phyloP scores from a whole-genome alignment of 2,329 filamentous ascomycete genomes.

The Fusarium transvaalense region DNA sequence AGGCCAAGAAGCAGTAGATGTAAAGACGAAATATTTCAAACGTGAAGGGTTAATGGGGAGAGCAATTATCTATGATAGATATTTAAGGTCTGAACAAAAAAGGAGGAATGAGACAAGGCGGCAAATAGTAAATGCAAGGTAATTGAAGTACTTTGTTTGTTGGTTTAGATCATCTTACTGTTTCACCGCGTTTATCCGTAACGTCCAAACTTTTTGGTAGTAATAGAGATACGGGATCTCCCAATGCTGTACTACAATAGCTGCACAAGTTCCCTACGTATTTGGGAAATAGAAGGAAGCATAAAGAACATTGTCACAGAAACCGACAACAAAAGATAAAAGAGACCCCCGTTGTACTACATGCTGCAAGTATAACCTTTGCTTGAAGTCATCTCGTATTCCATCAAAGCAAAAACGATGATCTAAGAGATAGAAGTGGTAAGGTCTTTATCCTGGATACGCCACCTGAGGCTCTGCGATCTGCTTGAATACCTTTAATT shows the following conservation, averaged over 20 bases:
- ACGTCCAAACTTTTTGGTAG: not conserved
- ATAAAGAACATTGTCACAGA: not conserved
- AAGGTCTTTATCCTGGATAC: not conserved
- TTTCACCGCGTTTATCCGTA: not conserved
- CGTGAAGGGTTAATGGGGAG: not conserved
- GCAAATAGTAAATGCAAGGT: not conserved
- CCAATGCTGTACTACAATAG: not conserved
- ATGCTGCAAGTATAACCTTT: not conserved
- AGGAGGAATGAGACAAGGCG: constrained; percentile 4
- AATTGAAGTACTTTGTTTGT: not conserved
- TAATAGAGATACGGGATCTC: not conserved
- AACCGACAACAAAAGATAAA: not conserved
- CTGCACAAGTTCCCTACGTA: not conserved
- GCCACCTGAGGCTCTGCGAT: not conserved
- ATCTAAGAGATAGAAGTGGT: not conserved
- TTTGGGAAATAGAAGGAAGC: not conserved
- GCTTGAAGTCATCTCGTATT: no score
- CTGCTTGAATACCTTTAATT: not conserved
- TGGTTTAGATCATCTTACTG: not conserved
- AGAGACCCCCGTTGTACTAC: not conserved
- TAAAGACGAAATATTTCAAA: constrained; percentile 21
- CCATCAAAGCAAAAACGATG: not conserved
- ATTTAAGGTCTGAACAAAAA: not conserved
- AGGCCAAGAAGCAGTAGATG: constrained; percentile 75
- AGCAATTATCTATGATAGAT: not conserved